Evolutionary conservation across 1,284 basidiomycete genomes (phyloP), one percentile per base, ranked within the genome.

Genomic region (Moesziomyces sp.): DNA sequence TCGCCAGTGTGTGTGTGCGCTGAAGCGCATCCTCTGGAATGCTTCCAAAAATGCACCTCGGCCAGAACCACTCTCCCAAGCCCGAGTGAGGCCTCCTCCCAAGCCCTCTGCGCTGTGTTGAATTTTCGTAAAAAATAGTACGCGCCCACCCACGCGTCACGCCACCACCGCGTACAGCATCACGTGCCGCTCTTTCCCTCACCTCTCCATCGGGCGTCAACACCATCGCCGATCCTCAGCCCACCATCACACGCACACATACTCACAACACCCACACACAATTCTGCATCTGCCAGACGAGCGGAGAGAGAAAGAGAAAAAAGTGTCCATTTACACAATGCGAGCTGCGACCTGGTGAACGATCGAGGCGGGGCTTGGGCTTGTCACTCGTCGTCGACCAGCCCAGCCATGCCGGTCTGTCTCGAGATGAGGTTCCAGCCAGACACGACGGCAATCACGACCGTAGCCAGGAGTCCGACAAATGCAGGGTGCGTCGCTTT

Each of bases 401-500:
- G 53, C 0, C 30, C 58, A 24, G 16, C 61, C 51, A 73, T 18
- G 10, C 58, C 53, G 35, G 43, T 40, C 26, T 66, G 52, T 35
- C 75, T 58, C 16, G 56, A 53, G 3, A 73, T 24, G 33, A 78
- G 30, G 21, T 45, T 44, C 67, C 66, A 78, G 6, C 74, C 76
- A 0, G 66, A 67, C n/a, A 40, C 70, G 11, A 72, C 50, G 30
- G 75, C 75, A 6, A 76, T 58, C 24, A 68, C 71, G 24, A 55
- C 14, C 23, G 71, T 71, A 14, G 71, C 74, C 18, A 78, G 40
- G 43, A 76, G 42, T 2, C 61, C 67, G 8, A 76, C 19, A 49
- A 76, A 56, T 3, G 64, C 67, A 2, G 76, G 76, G 24, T 71
- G 65, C 51, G 74, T 62, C 18, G 68, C 53, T 48, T 61, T 67